Base-by-base conservation (phyloP, 75 land plant species). In the Picea sitchensis region DNA sequence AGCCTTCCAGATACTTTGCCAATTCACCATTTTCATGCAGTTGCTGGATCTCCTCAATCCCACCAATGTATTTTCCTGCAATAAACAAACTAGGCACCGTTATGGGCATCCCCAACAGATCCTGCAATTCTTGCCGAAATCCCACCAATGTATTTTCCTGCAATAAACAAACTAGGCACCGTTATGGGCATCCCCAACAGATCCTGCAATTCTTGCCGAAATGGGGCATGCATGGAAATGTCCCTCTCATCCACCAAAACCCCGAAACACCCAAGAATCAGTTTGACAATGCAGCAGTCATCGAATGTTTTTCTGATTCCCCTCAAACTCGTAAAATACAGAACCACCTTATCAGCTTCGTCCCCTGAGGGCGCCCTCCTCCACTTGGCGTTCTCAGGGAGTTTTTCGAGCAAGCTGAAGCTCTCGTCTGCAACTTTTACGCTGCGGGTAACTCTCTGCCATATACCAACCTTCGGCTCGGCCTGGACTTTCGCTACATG, bases 121-220 rank as follows among this genome's bases (percentile, higher is more conserved):
- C 78, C 64, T 77, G 21, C 30, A 84, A 76, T 69, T 84, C 87
- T 51, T 36, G 17, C 75, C 76, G n/a, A n/a, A 2, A 76, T 83
- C 14, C 86, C 89, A 14, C 89, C 89, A 17, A 87, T 62, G 79
- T 87, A 63, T 65, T 78, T 73, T 44, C 86, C 89, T 74, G 67
- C 31, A 31, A 87, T 63, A 38, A 87, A 87, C 75, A 87, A 77
- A 63, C 73, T 76, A 0, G 89, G 89, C 4, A 82, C 64, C 58
- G 77, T 18, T 65, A 31, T 21, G 15, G 21, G 71, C 59, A 30
- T 75, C 11, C 60, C 62, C 30, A 82, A 26, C 15, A 72, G 5
- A 15, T 47, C 78, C 63, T 77, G n/a, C 38, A 84, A 76, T 68
- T 84, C 89, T 47, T 34, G 14, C 80, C 75, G 60, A 79, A 80